Conservation (phyloP, 108 stramenopile species). For the Stephanodiscus minutulus region DNA sequence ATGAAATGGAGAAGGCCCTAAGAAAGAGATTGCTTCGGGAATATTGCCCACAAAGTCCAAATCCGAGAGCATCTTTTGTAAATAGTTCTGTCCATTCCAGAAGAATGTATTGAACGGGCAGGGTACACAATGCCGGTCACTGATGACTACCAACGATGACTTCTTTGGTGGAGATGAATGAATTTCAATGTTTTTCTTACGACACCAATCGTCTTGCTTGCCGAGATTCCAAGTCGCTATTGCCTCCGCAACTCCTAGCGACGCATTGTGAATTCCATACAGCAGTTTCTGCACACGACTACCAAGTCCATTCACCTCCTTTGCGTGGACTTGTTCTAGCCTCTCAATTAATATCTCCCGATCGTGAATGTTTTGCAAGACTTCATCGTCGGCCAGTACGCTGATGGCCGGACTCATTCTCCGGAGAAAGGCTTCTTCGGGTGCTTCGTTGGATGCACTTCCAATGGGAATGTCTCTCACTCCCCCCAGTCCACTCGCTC, state of each 20-base stretch:
- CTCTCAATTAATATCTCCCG: constrained; percentile 34
- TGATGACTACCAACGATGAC: not conserved
- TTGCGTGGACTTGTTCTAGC: constrained; percentile 23
- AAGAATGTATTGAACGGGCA: constrained; percentile 32
- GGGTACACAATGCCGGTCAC: not conserved
- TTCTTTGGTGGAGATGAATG: not conserved
- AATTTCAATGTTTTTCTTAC: constrained; percentile 16
- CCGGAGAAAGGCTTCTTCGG: too few species aligned
- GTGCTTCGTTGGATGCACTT: too few species aligned
- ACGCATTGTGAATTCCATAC: constrained; percentile 42
- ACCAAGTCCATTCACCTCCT: constrained; percentile 18
- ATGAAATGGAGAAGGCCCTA: constrained; percentile 33
- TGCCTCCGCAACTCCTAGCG: constrained; percentile 30
- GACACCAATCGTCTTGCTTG: constrained; percentile 37
- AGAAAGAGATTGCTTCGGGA: constrained; percentile 22
- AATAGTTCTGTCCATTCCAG: constrained; percentile 40
- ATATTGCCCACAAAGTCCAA: constrained; percentile 42
- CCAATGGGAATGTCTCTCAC: too few species aligned
- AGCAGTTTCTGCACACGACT: constrained; percentile 27
- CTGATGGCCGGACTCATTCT: too few species aligned
- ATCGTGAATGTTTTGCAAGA: constrained; percentile 28
- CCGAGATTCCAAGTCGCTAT: constrained; percentile 35
- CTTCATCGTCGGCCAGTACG: constrained; percentile 20
- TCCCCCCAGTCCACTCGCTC: too few species aligned
- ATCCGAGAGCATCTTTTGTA: constrained; percentile 41